Conservation (phyloP, 2,329 filamentous ascomycete genomes). For the Alternaria arbusti region DNA sequence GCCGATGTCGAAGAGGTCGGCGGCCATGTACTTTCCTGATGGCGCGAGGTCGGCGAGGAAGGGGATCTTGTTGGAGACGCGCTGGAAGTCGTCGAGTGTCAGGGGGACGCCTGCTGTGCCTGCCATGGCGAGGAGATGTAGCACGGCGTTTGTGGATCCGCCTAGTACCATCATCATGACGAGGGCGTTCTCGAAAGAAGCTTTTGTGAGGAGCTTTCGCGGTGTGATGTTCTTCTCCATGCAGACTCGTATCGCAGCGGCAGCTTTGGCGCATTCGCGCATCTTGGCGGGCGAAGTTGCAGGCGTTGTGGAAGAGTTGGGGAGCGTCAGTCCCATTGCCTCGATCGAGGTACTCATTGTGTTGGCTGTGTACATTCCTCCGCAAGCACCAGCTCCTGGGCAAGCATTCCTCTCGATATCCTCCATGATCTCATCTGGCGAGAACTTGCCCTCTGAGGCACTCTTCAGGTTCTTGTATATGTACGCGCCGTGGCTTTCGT, state of each 20-base stretch:
- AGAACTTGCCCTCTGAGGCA: constrained; percentile 71
- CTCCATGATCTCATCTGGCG: constrained; percentile 77
- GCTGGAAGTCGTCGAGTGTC: constrained; percentile 81
- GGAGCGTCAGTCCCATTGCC: constrained; percentile 82
- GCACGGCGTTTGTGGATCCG: constrained; percentile 85
- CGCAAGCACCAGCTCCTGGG: constrained; percentile 79
- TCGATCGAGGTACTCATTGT: constrained; percentile 74
- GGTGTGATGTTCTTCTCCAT: constrained; percentile 85
- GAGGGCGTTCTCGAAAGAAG: constrained; percentile 85
- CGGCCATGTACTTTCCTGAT: constrained; percentile 84
- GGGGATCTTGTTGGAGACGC: constrained; percentile 80
- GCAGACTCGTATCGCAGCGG: constrained; percentile 76
- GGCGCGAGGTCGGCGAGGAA: constrained; percentile 88
- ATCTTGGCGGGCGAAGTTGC: constrained; percentile 82
- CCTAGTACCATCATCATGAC: constrained; percentile 92
- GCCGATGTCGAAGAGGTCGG: constrained; percentile 84
- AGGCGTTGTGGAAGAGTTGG: constrained; percentile 83
- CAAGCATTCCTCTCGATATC: constrained; percentile 84
- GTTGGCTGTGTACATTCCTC: constrained; percentile 94
- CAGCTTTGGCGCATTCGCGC: constrained; percentile 83
- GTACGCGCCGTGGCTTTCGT: constrained; percentile 85
- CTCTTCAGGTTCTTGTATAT: constrained; percentile 76
- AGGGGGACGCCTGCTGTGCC: constrained; percentile 80
- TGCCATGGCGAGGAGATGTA: constrained; percentile 91
- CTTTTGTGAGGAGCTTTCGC: constrained; percentile 78